Base-by-base conservation (phyloP, 441 rosid species). In the Populus hybrid region DNA sequence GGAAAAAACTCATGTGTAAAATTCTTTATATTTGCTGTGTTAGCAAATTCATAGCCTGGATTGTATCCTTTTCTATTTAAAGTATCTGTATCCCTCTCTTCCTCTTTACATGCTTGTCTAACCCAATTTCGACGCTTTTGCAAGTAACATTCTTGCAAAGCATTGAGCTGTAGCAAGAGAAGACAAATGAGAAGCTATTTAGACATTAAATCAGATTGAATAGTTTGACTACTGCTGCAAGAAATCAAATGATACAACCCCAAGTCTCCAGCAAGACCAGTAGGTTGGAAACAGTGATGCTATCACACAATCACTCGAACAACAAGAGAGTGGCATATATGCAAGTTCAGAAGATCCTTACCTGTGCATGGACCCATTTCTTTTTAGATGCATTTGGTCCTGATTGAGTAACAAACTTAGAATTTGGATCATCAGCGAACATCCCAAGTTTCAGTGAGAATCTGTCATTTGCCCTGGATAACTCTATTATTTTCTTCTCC, bases 61-160 rank as follows among this genome's bases (percentile, higher is more conserved):
- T 76, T 90, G 80, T 90, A 92, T 72, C 90, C 93, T 80, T 90
- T 93, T 85, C 89, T 87, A 57, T 82, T 85, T n/a, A 7, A 11
- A 40, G 84, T 82, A 85, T 80, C 84, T 79, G 77, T 87, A 82
- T 86, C 88, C 77, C 81, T 73, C 67, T 89, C 92, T 78, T 84
- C 84, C 40, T 78, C 84, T 54, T 20, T 57, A 54, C 4, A 6
- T 30, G 66, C 66, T 69, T 59, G 76, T 81, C 85, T 87, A 69
- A 78, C 85, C 82, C 85, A 72, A 73, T 84, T 89, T 26, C 87
- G 90, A 61, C 93, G 83, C 85, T 93, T 93, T 87, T 88, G 95
- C 81, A 93, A 86, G 79, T 93, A 93, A 83, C 91, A 93, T 73
- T 90, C 97, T 86, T 88, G 93, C 70, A 91, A 85, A 77, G 90